Conservation (phyloP, 176 grass and related monocot species). For the Bolboschoenus planiculmis region DNA sequence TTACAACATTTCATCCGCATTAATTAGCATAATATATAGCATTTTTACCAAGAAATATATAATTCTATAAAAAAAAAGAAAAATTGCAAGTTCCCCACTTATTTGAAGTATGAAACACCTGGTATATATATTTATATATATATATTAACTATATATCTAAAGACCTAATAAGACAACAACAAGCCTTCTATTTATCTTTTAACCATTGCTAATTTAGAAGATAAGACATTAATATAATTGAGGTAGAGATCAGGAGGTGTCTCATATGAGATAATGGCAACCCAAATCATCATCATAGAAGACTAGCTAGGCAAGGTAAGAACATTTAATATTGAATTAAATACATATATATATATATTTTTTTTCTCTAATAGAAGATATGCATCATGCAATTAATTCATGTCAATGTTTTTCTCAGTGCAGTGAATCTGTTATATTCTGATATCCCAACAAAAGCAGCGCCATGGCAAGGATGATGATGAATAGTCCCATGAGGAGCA, state of each 20-base stretch:
- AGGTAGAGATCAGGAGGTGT: background rate
- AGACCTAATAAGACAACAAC: background rate
- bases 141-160: background rate
- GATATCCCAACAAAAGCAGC: background rate
- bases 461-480: conserved; percentile 25
- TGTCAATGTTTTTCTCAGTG: background rate
- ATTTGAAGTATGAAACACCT: background rate
- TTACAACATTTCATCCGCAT: background rate
- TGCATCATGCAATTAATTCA: conserved; percentile 12
- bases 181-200: background rate
- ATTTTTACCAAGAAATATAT: background rate
- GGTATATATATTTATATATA: background rate
- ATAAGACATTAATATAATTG: background rate
- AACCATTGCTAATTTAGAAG: background rate
- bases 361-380: no score
- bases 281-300: conserved; percentile 8
- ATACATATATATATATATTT: no score
- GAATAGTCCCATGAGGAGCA: conserved; percentile 15
- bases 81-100: background rate
- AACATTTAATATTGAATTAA: background rate
- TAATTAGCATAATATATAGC: background rate
- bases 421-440: background rate
- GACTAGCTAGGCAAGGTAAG: background rate
- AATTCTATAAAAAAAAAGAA: background rate
- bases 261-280: background rate